Conservation (phyloP, 768 basidiomycete genomes). For the Piloderma croceum region DNA sequence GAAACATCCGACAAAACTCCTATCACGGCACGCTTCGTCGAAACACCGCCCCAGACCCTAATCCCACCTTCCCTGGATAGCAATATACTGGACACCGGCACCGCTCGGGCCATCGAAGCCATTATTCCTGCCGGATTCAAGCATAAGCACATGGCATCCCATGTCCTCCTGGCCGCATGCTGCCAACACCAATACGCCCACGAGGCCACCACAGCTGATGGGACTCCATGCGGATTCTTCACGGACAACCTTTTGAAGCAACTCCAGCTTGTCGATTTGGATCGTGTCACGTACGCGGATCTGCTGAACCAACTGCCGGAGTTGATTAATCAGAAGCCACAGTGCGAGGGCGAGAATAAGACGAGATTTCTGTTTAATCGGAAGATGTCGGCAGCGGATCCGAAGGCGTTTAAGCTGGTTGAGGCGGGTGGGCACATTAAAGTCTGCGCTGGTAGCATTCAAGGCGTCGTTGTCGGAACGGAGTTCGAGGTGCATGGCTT, state of each 20-base stretch:
- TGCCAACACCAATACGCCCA: slow-evolving; percentile 10
- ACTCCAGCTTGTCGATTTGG: slow-evolving; percentile 4
- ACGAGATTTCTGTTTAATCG: too few species aligned
- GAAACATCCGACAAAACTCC: too few species aligned
- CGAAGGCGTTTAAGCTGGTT: too few species aligned
- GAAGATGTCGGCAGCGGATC: too few species aligned
- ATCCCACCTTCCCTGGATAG: too few species aligned
- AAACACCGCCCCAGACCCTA: too few species aligned
- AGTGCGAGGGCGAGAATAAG: too few species aligned
- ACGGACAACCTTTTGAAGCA: slow-evolving; percentile 9
- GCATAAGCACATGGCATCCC: slow-evolving; percentile 11
- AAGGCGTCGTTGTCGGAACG: slow-evolving; percentile 11
- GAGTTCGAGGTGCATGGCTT: slow-evolving; percentile 9
- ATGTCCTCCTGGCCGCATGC: slow-evolving; percentile 15
- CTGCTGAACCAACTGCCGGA: slow-evolving; percentile 11
- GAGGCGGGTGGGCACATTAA: too few species aligned
- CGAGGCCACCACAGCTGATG: slow-evolving; percentile 8
- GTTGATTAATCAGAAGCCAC: slow-evolving; percentile 10
- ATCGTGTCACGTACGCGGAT: slow-evolving; percentile 10
- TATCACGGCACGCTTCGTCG: too few species aligned
- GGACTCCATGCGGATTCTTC: slow-evolving; percentile 11
- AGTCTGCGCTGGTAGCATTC: slow-evolving; percentile 4
- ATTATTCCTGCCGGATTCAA: slow-evolving; percentile 6
- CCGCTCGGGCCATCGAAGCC: too few species aligned
- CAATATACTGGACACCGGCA: too few species aligned